These are phyloP conservation scores for Thoreauomyces humboldtii DNA, from an alignment of 192 early-diverging fungal genomes.

Conservation along the genomic window DNA sequence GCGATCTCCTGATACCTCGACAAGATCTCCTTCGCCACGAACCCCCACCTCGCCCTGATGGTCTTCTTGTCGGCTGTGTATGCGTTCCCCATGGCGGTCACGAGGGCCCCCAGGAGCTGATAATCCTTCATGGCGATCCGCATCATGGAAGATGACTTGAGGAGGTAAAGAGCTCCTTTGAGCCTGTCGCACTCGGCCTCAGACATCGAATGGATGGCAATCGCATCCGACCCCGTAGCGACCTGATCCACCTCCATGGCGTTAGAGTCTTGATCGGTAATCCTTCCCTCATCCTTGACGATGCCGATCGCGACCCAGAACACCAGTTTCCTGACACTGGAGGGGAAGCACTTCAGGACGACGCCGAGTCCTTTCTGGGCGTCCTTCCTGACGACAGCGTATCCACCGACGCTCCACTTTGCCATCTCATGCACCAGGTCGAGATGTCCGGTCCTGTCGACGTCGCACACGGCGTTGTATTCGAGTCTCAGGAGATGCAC, in stretches of 20 bases:
- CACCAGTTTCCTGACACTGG: not conserved
- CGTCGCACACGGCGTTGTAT: constrained; percentile 51
- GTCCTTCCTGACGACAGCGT: constrained; percentile 35
- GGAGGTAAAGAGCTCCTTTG: constrained; percentile 70
- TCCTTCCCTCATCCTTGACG: not conserved
- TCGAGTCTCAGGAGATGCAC: constrained; percentile 55
- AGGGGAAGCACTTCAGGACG: constrained; percentile 8
- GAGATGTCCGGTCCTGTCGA: constrained; percentile 48
- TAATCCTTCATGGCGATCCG: constrained; percentile 54
- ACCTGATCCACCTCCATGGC: no score
- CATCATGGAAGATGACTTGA: constrained; percentile 51
- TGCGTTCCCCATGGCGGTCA: not conserved
- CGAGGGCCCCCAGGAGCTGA: constrained; percentile 31
- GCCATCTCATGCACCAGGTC: constrained; percentile 51
- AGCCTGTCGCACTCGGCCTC: constrained; percentile 52
- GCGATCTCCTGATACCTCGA: constrained; percentile 9
- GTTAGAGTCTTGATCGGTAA: no score
- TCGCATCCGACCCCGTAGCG: constrained; percentile 2
- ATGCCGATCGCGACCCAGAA: constrained; percentile 9
- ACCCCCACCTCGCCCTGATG: not conserved
- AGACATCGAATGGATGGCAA: not conserved
- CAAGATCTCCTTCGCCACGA: constrained; percentile 20
- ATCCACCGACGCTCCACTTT: constrained; percentile 48
- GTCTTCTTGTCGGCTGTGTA: constrained; percentile 14
- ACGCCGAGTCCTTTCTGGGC: constrained; percentile 27